Base-by-base conservation (phyloP, 2,329 filamentous ascomycete species). In the Botryosphaeria agaves region DNA sequence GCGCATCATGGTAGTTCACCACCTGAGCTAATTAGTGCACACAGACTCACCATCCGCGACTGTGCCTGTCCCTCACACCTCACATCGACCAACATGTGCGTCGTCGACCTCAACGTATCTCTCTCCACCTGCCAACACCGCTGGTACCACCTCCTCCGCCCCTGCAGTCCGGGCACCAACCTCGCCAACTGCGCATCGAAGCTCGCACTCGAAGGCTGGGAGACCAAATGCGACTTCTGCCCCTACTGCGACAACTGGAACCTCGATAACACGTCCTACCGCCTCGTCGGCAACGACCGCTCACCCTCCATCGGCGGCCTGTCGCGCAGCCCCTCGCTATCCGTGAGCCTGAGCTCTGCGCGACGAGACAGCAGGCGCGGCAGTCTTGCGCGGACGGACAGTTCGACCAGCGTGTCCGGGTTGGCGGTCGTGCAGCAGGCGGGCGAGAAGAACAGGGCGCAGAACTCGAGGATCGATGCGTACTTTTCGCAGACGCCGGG, bases 51-150 rank as follows among this genome's bases (percentile, higher is more conserved):
- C n/a, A n/a, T n/a, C n/a, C n/a, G n/a, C n/a, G n/a, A n/a, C n/a
- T n/a, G n/a, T n/a, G n/a, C n/a, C n/a, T n/a, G n/a, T n/a, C n/a
- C n/a, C n/a, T n/a, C n/a, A n/a, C n/a, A n/a, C n/a, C n/a, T n/a
- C n/a, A n/a, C n/a, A n/a, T n/a, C n/a, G n/a, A n/a, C n/a, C n/a
- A n/a, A n/a, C n/a, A 64, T 64, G 61, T 64, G 61, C 38, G 46
- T 63, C 44, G 59, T 59, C 37, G 57, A 61, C 37, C 51, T 64
- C 26, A 61, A 62, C 46, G 56, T 62, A 34, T 56, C 57, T 30
- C 51, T 53, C 5, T 51, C 56, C 31, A 44, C 54, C 26, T 64
- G 61, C 51, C 46, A 51, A 32, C 61, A 64, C 38, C 55, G 61
- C 36, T 64, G 60, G 60, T 63, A 62, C 46, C 53, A 59, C 34